Evolutionary conservation across 2,329 filamentous ascomycete species (phyloP).

Genomic region (Chalaropsis thielavioides): DNA sequence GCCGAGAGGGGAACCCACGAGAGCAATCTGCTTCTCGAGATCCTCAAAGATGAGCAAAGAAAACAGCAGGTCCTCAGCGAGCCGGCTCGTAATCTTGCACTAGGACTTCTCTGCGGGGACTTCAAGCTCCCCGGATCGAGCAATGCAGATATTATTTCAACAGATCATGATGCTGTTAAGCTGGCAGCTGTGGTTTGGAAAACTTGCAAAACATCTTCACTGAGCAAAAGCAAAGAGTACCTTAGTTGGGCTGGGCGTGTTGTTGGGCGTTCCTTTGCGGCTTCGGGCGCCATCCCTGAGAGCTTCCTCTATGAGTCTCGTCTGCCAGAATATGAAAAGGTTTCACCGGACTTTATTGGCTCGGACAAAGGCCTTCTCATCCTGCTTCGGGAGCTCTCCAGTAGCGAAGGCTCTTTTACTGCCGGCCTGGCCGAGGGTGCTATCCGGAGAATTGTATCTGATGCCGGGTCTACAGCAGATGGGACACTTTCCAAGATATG

Average conservation of each 20-base stretch:
- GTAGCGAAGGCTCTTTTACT: slow-evolving; percentile 39
- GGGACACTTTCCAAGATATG: slow-evolving; percentile 36
- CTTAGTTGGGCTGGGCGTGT: slow-evolving; percentile 74
- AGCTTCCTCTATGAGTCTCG: slow-evolving; percentile 47
- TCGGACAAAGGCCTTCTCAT: slow-evolving; percentile 51
- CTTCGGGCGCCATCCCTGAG: slow-evolving; percentile 52
- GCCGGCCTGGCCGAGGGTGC: slow-evolving; percentile 48
- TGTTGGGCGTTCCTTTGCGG: slow-evolving; percentile 68
- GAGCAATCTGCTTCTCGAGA: slow-evolving; percentile 61
- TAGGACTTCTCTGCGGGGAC: slow-evolving; percentile 57
- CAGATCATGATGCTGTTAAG: slow-evolving; percentile 46
- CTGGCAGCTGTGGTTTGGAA: slow-evolving; percentile 60
- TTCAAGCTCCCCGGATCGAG: slow-evolving; percentile 43
- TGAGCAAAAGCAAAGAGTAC: slow-evolving; percentile 54
- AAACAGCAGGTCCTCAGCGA: slow-evolving; percentile 51
- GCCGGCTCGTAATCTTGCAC: slow-evolving; percentile 53
- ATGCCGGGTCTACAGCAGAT: slow-evolving; percentile 34
- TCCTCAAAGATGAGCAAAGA: slow-evolving; percentile 58
- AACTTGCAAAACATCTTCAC: slow-evolving; percentile 50
- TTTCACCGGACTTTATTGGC: slow-evolving; percentile 32
- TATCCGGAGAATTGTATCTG: slow-evolving; percentile 41
- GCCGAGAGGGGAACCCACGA: slow-evolving; percentile 58
- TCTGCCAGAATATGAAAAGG: slow-evolving; percentile 35
- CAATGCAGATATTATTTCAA: slow-evolving; percentile 48
- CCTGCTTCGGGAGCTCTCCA: slow-evolving; percentile 46